Base-by-base conservation (phyloP, 2,329 filamentous ascomycete species). In the Epichloe festucae region DNA sequence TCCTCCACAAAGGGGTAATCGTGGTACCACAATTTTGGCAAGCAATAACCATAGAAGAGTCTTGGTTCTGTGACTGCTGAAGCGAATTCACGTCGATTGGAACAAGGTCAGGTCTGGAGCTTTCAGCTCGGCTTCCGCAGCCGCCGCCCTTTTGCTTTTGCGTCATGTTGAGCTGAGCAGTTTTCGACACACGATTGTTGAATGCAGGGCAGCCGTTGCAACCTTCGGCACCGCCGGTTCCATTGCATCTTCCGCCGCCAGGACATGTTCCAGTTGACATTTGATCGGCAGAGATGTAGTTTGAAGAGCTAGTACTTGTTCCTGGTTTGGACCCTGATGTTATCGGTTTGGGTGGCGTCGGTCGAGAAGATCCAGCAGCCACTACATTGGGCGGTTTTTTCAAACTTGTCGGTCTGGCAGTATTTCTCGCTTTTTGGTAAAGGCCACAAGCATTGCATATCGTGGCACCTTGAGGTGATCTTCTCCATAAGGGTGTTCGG, bases 401-500 rank as follows among this genome's bases (percentile, higher is more conserved):
- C 53, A 96, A 73, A 60, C 89, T 95, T 6, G 89, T 93, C 14
- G 93, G 93, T 48, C 93, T 82, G 59, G 88, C 82, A 55, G 91
- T 86, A 65, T 97, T 97, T 58, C 93, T 82, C 10, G 91, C 90
- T 67, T 97, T 97, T 56, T 88, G 75, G 67, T 98, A 98, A 15
- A 98, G 76, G 42, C 93, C 93, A 63, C 93, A 98, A 5, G 93
- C 93, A 69, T 98, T 98, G 71, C 93, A 98, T 54, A 98, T 97
- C 31, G 89, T 96, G 51, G 89, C 86, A 34, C 93, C 93, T 61
- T 90, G 84, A 0, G 91, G 91, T 15, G 91, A 95, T 62, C 93
- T 81, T 64, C 93, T 82, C 93, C 93, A 98, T 39, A 98, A 71
- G 23, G 93, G 93, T 46, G 93, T 98, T 65, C 86, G 84, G 49